A percentile compares a stretch with the other conserved stretches of the same genome.
These are phyloP conservation scores for Physcomitrellopsis africana DNA, from an alignment of 225 moss, liverwort and hornwort species.

Conservation along the genomic window DNA sequence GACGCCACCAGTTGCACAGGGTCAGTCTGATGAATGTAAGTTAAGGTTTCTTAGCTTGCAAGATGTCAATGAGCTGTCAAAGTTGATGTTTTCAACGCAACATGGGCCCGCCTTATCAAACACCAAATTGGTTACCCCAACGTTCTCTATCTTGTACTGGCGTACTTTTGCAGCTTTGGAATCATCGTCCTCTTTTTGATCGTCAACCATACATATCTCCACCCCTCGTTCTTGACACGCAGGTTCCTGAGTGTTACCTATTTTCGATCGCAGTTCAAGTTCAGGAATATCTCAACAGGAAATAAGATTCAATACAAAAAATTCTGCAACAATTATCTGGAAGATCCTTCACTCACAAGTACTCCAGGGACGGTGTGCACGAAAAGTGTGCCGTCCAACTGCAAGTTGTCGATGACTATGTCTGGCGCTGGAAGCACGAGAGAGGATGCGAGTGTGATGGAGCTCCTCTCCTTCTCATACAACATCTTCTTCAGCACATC, in stretches of 20 bases:
- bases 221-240: slow-evolving; percentile 36
- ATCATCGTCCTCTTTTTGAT: too few relatives aligned
- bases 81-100: slow-evolving; percentile 32
- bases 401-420: slow-evolving; percentile 51
- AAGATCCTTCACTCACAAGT: slow-evolving; percentile 33
- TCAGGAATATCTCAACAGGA: background rate
- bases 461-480: slow-evolving; percentile 36
- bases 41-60: background rate
- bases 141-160: slow-evolving; percentile 19
- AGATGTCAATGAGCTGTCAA: slow-evolving; percentile 26
- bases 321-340: background rate
- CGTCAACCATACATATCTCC: slow-evolving; percentile 21
- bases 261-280: background rate
- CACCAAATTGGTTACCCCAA: slow-evolving; percentile 19
- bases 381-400: slow-evolving; percentile 66
- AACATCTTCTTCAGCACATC: slow-evolving; percentile 57
- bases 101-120: slow-evolving; percentile 39
- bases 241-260: slow-evolving; percentile 37
- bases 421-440: slow-evolving; percentile 61
- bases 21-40: too few relatives aligned
- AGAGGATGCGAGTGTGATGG: slow-evolving; percentile 54
- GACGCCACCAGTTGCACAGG: too few relatives aligned
- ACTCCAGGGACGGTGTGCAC: slow-evolving; percentile 44
- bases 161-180: slow-evolving; percentile 1
- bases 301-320: background rate